Conservation (phyloP, 1,139 yeast genomes). For the Suhomyces terraborum region DNA sequence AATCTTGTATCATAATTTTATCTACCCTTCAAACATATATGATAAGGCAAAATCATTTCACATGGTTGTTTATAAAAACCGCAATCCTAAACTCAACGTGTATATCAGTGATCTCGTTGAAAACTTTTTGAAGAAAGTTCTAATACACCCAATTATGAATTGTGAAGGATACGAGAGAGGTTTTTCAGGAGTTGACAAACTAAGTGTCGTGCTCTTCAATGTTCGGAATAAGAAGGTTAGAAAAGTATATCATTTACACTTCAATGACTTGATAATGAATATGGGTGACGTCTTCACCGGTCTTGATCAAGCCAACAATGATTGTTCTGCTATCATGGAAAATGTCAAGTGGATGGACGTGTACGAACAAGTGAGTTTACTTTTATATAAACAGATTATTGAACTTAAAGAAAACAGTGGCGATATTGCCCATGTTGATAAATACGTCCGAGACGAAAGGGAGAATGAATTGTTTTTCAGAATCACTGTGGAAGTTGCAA, state of each 20-base stretch:
- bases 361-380: slow-evolving; percentile 33
- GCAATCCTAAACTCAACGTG: slow-evolving; percentile 46
- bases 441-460: slow-evolving; percentile 2
- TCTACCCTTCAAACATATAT: slow-evolving; percentile 48
- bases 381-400: slow-evolving; percentile 35
- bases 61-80: slow-evolving; percentile 37
- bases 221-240: slow-evolving; percentile 21
- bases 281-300: slow-evolving; percentile 20
- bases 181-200: slow-evolving; percentile 20
- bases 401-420: slow-evolving; percentile 21
- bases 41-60: slow-evolving; percentile 41
- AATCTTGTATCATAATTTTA: slow-evolving; percentile 43
- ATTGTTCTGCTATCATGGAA: slow-evolving; percentile 22
- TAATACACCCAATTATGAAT: slow-evolving; percentile 5
- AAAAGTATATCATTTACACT: slow-evolving; percentile 32
- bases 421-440: slow-evolving; percentile 4
- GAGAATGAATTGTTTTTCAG: slow-evolving; percentile 30
- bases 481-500: slow-evolving; percentile 32
- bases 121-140: slow-evolving; percentile 23
- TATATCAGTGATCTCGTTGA: slow-evolving; percentile 37
- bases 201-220: slow-evolving; percentile 30
- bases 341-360: slow-evolving; percentile 38
- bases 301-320: slow-evolving; percentile 12
- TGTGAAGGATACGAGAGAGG: slow-evolving; percentile 5
- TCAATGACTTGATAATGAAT: slow-evolving; percentile 27